A percentile compares a stretch with the other conserved stretches of the same genome.
Evolutionary conservation across 306 rosid species (phyloP).

Genomic region (Ormosia semicastrata): DNA sequence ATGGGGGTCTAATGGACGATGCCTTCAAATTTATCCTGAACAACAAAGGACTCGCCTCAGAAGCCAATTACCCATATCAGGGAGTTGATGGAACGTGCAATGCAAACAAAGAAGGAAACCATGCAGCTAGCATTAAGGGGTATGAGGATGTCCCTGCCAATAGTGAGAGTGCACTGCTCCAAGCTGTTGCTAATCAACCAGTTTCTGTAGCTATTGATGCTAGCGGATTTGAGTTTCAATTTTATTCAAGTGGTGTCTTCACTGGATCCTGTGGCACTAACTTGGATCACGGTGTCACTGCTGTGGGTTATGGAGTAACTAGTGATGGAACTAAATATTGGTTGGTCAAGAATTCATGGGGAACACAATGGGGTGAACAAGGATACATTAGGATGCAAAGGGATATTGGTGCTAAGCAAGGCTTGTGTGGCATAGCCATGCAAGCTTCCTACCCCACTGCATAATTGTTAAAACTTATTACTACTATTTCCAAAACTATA

Average conservation of each 20-base stretch:
- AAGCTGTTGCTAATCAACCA: conserved; percentile 42
- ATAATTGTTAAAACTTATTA: background rate
- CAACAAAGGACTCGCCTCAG: conserved; percentile 32
- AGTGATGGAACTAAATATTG: conserved; percentile 25
- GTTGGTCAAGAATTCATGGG: conserved; percentile 44
- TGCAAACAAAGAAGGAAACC: background rate
- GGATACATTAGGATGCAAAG: conserved; percentile 43
- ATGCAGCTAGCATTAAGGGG: conserved; percentile 35
- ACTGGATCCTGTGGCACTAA: conserved; percentile 31
- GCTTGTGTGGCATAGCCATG: conserved; percentile 42
- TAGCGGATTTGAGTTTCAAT: conserved; percentile 35
- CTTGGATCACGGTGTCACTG: conserved; percentile 42
- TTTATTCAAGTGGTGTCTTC: conserved; percentile 35
- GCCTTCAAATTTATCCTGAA: conserved; percentile 38
- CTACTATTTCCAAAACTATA: background rate
- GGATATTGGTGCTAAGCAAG: conserved; percentile 22
- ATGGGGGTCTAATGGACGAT: conserved; percentile 35
- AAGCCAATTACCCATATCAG: conserved; percentile 26
- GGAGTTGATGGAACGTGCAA: conserved; percentile 27
- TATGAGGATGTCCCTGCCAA: conserved; percentile 37
- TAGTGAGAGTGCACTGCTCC: conserved; percentile 30
- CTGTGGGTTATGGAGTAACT: conserved; percentile 31
- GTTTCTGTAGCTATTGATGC: conserved; percentile 41
- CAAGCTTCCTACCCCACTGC: conserved; percentile 36
- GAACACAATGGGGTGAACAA: conserved; percentile 34